phyloP scores from a whole-genome alignment of 2,329 filamentous ascomycete genomes.

The Pestalotiopsis sp. region DNA sequence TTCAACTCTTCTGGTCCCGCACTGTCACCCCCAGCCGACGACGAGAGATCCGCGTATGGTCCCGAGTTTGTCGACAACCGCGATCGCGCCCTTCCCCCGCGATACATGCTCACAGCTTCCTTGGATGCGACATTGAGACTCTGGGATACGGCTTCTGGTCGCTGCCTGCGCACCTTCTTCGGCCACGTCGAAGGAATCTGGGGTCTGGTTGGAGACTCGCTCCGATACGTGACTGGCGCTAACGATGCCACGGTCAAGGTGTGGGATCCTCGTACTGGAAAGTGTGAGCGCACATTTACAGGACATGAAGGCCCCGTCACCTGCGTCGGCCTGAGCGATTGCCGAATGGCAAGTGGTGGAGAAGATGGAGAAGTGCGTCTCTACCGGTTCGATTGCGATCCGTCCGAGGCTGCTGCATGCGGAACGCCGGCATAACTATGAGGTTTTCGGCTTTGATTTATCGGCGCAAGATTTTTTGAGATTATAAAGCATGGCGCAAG shows the following conservation, averaged over 20 bases:
- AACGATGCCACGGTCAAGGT: conserved; percentile 73
- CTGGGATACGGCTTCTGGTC: conserved; percentile 84
- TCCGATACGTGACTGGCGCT: conserved; percentile 85
- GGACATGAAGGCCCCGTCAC: conserved; percentile 91
- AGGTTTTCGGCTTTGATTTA: background rate
- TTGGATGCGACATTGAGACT: conserved; percentile 90
- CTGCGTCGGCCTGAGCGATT: conserved; percentile 89
- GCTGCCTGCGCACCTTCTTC: conserved; percentile 90
- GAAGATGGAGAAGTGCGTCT: conserved; percentile 92
- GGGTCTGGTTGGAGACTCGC: conserved; percentile 85
- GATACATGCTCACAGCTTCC: conserved; percentile 91
- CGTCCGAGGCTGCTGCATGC: conserved; percentile 45
- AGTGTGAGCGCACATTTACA: conserved; percentile 89
- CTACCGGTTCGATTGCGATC: conserved; percentile 70
- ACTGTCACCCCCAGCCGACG: conserved; percentile 30
- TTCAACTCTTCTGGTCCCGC: conserved; percentile 26
- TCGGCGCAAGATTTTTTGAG: conserved; percentile 11
- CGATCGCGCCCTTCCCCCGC: conserved; percentile 73
- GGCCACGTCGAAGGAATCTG: conserved; percentile 96
- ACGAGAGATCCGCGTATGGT: conserved; percentile 60
- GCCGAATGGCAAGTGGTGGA: conserved; percentile 85
- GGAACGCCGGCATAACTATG: conserved; percentile 47
- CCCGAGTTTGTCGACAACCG: conserved; percentile 63
- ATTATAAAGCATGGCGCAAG: conserved; percentile 4
- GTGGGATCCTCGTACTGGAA: conserved; percentile 91